Conservation (phyloP, 805 yeast species). For the Cyberlindnera subsufficiens region DNA sequence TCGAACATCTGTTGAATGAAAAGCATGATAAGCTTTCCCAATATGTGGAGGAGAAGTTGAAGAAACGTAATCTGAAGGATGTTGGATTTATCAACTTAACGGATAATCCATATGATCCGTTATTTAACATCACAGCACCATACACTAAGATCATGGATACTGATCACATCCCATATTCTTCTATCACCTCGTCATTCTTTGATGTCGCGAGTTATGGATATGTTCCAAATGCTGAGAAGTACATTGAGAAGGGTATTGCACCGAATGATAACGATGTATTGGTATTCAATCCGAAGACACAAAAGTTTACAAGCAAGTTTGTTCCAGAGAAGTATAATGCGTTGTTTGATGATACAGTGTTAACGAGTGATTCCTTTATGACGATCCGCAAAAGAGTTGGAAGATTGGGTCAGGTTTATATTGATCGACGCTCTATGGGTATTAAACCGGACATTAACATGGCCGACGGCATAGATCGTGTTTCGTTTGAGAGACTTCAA, state of each 20-base stretch:
- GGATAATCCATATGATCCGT: constrained; percentile 82
- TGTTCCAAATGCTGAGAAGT: constrained; percentile 21
- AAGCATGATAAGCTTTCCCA: constrained; percentile 73
- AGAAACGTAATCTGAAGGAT: constrained; percentile 56
- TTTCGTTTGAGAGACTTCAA: constrained; percentile 36
- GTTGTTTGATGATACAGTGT: constrained; percentile 25
- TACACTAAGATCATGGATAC: constrained; percentile 43
- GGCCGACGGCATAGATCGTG: constrained; percentile 18
- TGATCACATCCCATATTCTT: constrained; percentile 71
- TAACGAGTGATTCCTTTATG: constrained; percentile 39
- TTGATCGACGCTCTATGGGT: constrained; percentile 65
- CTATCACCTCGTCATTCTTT: constrained; percentile 64
- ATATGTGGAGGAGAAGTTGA: constrained; percentile 82
- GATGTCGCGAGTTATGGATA: constrained; percentile 59
- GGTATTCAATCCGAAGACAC: constrained; percentile 18
- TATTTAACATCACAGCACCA: constrained; percentile 60
- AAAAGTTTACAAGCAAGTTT: constrained; percentile 22
- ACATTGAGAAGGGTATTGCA: constrained; percentile 18
- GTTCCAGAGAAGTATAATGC: constrained; percentile 32
- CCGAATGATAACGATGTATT: constrained; percentile 27
- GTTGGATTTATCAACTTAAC: constrained; percentile 78
- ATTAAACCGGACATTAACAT: constrained; percentile 29
- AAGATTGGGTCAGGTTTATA: constrained; percentile 59
- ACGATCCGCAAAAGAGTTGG: constrained; percentile 72
- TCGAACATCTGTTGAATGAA: constrained; percentile 64